Conservation (phyloP, 306 rosid genomes). For the Quillaja saponaria region DNA sequence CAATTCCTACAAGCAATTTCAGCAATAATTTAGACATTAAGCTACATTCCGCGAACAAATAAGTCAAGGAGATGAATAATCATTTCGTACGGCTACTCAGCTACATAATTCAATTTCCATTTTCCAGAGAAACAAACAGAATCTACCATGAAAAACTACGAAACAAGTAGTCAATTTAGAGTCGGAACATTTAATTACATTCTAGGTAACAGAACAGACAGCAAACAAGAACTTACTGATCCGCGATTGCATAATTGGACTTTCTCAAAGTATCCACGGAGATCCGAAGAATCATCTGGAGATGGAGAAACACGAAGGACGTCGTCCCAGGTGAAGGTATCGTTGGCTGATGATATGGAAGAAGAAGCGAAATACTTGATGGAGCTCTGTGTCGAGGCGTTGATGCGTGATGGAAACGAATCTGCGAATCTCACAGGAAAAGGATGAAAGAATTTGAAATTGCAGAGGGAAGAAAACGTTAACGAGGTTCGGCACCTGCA, state of each 20-base stretch:
- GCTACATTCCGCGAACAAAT: too few species aligned
- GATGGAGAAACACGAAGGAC: slow-evolving; percentile 42
- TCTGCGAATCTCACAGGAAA: slow-evolving; percentile 14
- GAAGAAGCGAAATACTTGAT: slow-evolving; percentile 12
- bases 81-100: too few species aligned
- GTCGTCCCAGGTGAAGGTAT: slow-evolving; percentile 64
- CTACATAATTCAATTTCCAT: neutral
- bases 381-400: neutral
- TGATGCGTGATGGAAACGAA: slow-evolving; percentile 18
- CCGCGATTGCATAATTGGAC: slow-evolving; percentile 73
- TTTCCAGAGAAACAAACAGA: slow-evolving; percentile 6
- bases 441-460: slow-evolving; percentile 13
- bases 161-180: neutral
- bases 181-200: slow-evolving; percentile 3
- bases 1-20: slow-evolving; percentile 51
- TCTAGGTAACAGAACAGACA: neutral
- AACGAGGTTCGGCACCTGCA: slow-evolving; percentile 10
- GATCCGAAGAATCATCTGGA: slow-evolving; percentile 45
- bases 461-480: neutral
- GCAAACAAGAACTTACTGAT: slow-evolving; percentile 43
- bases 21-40: too few species aligned
- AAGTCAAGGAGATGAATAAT: too few species aligned
- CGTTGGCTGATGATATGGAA: slow-evolving; percentile 28
- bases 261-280: slow-evolving; percentile 65
- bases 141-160: neutral